Evolutionary conservation across 352 stramenopile species (phyloP).

Genomic region (Peronospora belbahrii): DNA sequence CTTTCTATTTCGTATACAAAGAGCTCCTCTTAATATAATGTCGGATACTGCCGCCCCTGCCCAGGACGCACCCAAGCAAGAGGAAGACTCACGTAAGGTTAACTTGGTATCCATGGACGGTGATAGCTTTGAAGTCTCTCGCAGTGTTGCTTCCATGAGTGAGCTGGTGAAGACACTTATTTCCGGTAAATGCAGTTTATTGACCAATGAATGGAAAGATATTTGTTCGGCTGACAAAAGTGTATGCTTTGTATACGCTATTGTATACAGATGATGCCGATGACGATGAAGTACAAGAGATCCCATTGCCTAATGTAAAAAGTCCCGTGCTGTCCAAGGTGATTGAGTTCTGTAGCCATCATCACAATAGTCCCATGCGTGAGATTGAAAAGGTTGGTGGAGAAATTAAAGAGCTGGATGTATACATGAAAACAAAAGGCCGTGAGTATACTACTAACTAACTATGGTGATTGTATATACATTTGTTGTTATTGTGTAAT

Average conservation of each 20-base stretch:
- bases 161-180: conserved; percentile 98
- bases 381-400: conserved; percentile 96
- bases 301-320: conserved; percentile 97
- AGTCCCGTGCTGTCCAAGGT: conserved; percentile 94
- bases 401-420: background rate
- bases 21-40: conserved; percentile 26
- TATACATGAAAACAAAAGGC: background rate
- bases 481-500: conserved; percentile 2
- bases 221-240: background rate
- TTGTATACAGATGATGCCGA: conserved; percentile 88
- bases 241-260: background rate
- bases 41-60: conserved; percentile 39
- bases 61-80: conserved; percentile 40
- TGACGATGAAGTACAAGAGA: conserved; percentile 93
- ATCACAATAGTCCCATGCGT: conserved; percentile 96
- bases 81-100: conserved; percentile 78
- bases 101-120: conserved; percentile 92
- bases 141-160: conserved; percentile 92
- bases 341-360: conserved; percentile 94
- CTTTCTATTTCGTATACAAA: conserved; percentile 16
- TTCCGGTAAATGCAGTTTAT: conserved; percentile 49
- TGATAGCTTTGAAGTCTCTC: conserved; percentile 92
- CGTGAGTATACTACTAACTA: background rate
- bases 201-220: background rate
- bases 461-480: conserved; percentile 2